phyloP scores from a whole-genome alignment of 192 early-diverging fungal genomes.

The Backusella luteola region DNA sequence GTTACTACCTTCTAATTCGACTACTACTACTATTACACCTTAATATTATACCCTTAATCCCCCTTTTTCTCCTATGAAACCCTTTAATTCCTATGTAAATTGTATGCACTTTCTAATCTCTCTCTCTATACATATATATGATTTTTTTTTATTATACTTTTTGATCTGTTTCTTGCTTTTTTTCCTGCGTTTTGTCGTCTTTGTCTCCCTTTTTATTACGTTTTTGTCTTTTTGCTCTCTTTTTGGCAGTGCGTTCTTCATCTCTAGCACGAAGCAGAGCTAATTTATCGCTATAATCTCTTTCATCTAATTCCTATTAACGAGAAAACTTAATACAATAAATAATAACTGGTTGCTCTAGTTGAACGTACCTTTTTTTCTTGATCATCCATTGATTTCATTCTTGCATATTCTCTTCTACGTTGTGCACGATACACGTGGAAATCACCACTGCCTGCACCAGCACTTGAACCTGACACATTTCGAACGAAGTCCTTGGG shows the following conservation, averaged over 20 bases:
- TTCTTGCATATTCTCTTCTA: conserved; percentile 79
- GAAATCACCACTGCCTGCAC: conserved; percentile 95
- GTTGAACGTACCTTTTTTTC: conserved; percentile 57
- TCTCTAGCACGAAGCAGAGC: conserved; percentile 56
- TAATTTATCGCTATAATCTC: conserved; percentile 60
- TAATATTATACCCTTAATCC: conserved; percentile 5
- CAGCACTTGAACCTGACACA: conserved; percentile 90
- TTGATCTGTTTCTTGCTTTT: conserved; percentile 1
- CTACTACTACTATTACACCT: conserved; percentile 4
- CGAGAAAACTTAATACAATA: background rate
- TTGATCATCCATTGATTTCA: conserved; percentile 77
- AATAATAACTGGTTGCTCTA: background rate
- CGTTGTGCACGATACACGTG: conserved; percentile 89
- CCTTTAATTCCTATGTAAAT: conserved; percentile 6
- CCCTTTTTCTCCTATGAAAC: conserved; percentile 1
- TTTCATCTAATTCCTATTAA: conserved; percentile 55
- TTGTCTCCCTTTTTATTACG: conserved; percentile 45
- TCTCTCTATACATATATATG: background rate
- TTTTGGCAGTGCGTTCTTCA: conserved; percentile 87
- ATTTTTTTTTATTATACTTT: background rate
- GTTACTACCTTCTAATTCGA: conserved; percentile 4
- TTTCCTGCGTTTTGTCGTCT: conserved; percentile 32
- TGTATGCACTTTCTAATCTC: background rate
- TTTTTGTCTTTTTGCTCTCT: conserved; percentile 80
- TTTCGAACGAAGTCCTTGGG: conserved; percentile 90